Conservation (phyloP, 139 green algal genomes). For the Closterium sp. region DNA sequence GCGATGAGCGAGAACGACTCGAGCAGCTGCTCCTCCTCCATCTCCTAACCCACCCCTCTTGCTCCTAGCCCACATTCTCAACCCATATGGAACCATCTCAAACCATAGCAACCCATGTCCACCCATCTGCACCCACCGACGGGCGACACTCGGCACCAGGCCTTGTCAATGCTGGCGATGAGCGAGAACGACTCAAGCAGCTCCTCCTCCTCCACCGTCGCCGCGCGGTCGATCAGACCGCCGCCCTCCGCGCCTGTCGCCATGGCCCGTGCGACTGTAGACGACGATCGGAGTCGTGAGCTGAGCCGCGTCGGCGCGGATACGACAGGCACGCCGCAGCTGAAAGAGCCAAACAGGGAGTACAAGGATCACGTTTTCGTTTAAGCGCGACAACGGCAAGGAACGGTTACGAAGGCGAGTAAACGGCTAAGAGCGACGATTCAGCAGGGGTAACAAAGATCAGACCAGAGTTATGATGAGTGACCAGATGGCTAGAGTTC, state of each 20-base stretch:
- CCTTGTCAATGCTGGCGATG: conserved; percentile 40
- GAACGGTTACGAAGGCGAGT: too few relatives aligned
- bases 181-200: conserved; percentile 34
- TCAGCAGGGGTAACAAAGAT: too few relatives aligned
- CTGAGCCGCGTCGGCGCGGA: neutral
- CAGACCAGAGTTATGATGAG: too few relatives aligned
- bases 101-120: too few relatives aligned
- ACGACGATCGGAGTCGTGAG: neutral
- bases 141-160: conserved; percentile 20
- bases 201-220: conserved; percentile 22
- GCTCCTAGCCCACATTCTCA: neutral
- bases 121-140: neutral
- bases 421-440: too few relatives aligned
- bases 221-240: neutral
- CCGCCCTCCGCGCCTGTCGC: neutral
- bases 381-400: neutral
- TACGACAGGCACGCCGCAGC: neutral
- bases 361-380: neutral
- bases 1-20: conserved; percentile 27
- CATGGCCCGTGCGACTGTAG: neutral
- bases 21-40: conserved; percentile 40
- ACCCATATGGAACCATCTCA: too few relatives aligned
- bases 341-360: neutral
- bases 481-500: too few relatives aligned
- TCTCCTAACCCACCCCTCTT: neutral